phyloP scores from a whole-genome alignment of 2,329 filamentous ascomycete species.

The Ophiostoma angusticollis region DNA sequence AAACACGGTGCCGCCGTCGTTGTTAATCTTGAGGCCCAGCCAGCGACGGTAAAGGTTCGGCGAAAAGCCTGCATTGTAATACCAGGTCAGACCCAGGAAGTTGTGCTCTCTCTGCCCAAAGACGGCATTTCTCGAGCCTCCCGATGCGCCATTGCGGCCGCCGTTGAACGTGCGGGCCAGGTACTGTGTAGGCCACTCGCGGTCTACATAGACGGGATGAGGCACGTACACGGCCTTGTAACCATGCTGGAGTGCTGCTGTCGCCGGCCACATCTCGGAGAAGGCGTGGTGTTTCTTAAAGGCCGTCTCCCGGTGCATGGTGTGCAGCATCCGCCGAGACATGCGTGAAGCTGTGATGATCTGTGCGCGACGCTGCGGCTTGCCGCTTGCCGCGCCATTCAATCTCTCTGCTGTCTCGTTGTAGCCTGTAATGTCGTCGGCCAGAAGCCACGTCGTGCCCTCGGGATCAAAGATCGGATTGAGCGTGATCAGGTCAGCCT shows the following conservation, averaged over 20 bases:
- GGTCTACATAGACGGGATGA: conserved; percentile 78
- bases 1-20: conserved; percentile 65
- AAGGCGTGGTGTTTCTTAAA: conserved; percentile 82
- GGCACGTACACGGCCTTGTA: conserved; percentile 86
- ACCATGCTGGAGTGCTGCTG: conserved; percentile 77
- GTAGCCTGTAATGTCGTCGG: conserved; percentile 74
- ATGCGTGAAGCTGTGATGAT: conserved; percentile 84
- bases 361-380: conserved; percentile 63
- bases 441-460: conserved; percentile 71
- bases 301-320: conserved; percentile 85
- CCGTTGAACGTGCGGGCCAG: conserved; percentile 71
- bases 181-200: conserved; percentile 70
- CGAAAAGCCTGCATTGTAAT: conserved; percentile 76
- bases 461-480: conserved; percentile 87
- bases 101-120: conserved; percentile 85
- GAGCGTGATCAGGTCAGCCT: conserved; percentile 83
- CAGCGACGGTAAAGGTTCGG: conserved; percentile 73
- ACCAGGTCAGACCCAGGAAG: conserved; percentile 77
- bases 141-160: conserved; percentile 59
- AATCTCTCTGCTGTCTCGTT: conserved; percentile 37
- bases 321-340: conserved; percentile 62
- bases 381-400: conserved; percentile 31
- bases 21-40: conserved; percentile 70
- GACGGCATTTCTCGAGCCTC: conserved; percentile 58
- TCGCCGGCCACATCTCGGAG: conserved; percentile 92